Percentiles rank a stretch among this genome's conserved stretches.
Conservation (phyloP, 2,329 filamentous ascomycete genomes). For the Teratosphaeria viscida region DNA sequence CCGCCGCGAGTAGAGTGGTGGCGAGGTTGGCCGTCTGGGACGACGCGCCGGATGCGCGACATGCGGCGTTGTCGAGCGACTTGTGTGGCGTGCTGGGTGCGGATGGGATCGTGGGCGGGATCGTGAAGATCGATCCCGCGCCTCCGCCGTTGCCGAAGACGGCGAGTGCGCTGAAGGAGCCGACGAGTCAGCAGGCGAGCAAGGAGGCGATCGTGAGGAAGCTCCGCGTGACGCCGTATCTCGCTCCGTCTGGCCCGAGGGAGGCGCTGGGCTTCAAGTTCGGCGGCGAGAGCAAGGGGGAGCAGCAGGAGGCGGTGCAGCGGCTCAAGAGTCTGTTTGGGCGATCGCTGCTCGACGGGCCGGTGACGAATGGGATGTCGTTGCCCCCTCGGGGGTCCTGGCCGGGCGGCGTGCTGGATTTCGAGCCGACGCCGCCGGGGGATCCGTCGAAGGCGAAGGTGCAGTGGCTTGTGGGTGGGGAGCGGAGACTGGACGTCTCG, state of each 20-base stretch:
- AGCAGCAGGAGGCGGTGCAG: conserved; percentile 66
- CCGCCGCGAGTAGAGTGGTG: conserved; percentile 57
- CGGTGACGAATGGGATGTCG: conserved; percentile 80
- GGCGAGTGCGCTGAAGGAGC: conserved; percentile 35
- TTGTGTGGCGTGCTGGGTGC: conserved; percentile 66
- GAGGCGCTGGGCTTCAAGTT: conserved; percentile 61
- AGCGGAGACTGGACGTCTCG: conserved; percentile 62
- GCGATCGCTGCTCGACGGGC: conserved; percentile 63
- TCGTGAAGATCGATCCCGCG: conserved; percentile 79
- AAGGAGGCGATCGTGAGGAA: conserved; percentile 46
- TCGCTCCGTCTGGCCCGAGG: conserved; percentile 12
- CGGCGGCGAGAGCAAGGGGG: conserved; percentile 74
- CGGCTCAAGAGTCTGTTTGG: conserved; percentile 64
- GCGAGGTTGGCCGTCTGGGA: conserved; percentile 71
- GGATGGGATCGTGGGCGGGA: conserved; percentile 66
- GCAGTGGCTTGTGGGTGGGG: conserved; percentile 68
- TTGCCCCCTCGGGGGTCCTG: conserved; percentile 58
- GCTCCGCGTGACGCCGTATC: conserved; percentile 73
- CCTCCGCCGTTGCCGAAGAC: conserved; percentile 59
- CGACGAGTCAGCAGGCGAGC: conserved; percentile 23
- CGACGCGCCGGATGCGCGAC: conserved; percentile 72
- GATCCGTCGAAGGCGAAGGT: conserved; percentile 35
- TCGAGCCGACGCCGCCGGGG: conserved; percentile 51
- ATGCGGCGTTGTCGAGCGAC: conserved; percentile 65
- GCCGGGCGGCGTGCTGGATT: conserved; percentile 74